Conservation (phyloP, 768 basidiomycete genomes). For the Coprinopsis cinerea region DNA sequence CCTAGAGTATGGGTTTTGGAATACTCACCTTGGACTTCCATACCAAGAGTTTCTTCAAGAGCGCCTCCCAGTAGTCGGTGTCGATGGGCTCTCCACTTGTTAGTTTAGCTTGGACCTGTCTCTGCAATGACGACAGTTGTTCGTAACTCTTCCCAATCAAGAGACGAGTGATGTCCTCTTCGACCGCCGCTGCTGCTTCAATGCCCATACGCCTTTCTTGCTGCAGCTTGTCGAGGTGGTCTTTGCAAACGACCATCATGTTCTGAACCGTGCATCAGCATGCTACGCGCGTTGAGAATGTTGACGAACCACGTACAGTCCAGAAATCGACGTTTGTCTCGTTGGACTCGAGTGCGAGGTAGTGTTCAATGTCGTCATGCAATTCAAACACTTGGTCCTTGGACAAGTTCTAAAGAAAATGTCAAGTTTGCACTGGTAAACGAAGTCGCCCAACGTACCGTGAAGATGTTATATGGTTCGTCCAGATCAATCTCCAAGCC, state of each 20-base stretch:
- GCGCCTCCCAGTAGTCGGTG: conserved; percentile 94
- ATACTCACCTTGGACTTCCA: conserved; percentile 92
- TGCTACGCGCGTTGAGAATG: not conserved
- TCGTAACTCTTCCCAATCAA: conserved; percentile 84
- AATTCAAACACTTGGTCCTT: conserved; percentile 87
- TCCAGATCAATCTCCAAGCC: conserved; percentile 97
- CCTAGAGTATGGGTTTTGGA: too few species aligned
- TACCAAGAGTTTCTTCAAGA: conserved; percentile 87
- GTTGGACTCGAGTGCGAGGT: conserved; percentile 78
- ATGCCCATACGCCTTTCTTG: conserved; percentile 53
- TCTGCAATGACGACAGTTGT: conserved; percentile 76
- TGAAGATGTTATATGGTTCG: conserved; percentile 97
- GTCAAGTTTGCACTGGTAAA: conserved; percentile 13
- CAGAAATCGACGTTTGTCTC: conserved; percentile 94
- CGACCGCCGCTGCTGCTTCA: conserved; percentile 76
- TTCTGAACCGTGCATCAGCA: conserved; percentile 43
- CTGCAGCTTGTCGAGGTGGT: conserved; percentile 75
- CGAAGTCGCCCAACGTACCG: conserved; percentile 40
- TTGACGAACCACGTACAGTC: conserved; percentile 57
- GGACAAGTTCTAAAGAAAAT: conserved; percentile 62
- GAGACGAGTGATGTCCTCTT: conserved; percentile 75
- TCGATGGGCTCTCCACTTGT: conserved; percentile 91
- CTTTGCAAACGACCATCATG: conserved; percentile 96
- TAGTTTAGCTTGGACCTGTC: conserved; percentile 82
- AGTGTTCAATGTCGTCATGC: conserved; percentile 90